Base-by-base conservation (phyloP, 2,329 filamentous ascomycete species). In the Passalora sequoiae region DNA sequence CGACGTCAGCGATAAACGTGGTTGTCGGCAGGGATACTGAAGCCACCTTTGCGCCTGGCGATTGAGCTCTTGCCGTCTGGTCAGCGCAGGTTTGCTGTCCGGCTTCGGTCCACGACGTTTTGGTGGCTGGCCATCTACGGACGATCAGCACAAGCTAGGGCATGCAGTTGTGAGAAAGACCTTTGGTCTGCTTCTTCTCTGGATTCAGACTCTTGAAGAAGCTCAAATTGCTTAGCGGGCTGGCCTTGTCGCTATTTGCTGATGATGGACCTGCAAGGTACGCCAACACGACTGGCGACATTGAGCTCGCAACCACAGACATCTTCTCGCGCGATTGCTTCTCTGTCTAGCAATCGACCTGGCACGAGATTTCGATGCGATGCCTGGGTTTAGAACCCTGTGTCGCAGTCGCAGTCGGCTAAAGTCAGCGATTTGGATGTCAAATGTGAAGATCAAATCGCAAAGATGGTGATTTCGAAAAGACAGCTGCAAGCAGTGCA, bases 51-150 rank as follows among this genome's bases (percentile, higher is more conserved):
- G 92, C 21, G 92, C 92, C 69, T 97, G 91, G 51, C 92, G 80
- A 63, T 97, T 97, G 49, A 97, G 72, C 66, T 97, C 91, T 63
- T 97, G 92, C 52, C 91, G 80, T 50, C 91, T 78, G 15, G 91
- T 97, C 59, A 95, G 70, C 32, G 92, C 91, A 13, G 92, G 92
- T 63, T 94, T 96, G 71, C 86, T 94, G 65, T 97, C 92, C 15
- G 92, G 92, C 65, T 97, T 97, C 0, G 92, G 92, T 1, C 92
- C 92, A 66, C 92, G 81, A 54, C 87, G 81, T 69, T 97, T 98
- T 2, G 87, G 81, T 6, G 84, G 76, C 60, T 92, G 84, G 33
- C 88, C 89, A 72, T 95, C 89, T 84, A 59, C 45, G 28, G 2
- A 15, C 24, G 30, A 20, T 51, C 33, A 38, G 33, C 19, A 35